These are phyloP conservation scores for Pseudotulostoma volvatum DNA, from an alignment of 495 filamentous ascomycete genomes.

Conservation along the genomic window DNA sequence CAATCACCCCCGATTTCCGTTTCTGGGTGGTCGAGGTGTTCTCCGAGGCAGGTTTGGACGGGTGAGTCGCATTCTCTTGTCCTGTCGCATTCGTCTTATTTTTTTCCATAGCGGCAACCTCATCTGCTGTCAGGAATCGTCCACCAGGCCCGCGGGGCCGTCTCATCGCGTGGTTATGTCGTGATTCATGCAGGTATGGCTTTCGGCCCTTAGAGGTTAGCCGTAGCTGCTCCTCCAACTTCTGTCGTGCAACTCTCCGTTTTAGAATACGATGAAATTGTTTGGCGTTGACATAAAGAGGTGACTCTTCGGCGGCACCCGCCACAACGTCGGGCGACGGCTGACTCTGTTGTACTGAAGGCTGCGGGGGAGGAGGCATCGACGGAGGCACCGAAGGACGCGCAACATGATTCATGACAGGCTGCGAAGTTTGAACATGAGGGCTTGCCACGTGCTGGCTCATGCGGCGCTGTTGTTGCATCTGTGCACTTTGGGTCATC, in stretches of 20 bases:
- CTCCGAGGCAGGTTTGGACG: constrained; percentile 11
- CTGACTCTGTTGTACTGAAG: constrained; percentile 45
- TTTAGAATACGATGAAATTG: constrained; percentile 97
- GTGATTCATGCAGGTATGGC: constrained; percentile 95
- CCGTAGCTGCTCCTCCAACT: constrained; percentile 77
- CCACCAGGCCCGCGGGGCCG: constrained; percentile 91
- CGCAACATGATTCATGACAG: constrained; percentile 33
- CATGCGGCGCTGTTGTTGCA: constrained; percentile 29
- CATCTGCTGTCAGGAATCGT: constrained; percentile 93
- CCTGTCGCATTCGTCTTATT: constrained; percentile 16
- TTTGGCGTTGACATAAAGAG: constrained; percentile 95
- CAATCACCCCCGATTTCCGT: constrained; percentile 33
- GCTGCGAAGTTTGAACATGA: constrained; percentile 26
- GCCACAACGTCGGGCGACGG: constrained; percentile 71
- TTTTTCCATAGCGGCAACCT: constrained; percentile 80
- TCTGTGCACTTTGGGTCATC: constrained; percentile 27
- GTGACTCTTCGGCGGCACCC: constrained; percentile 71
- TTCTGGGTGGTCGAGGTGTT: constrained; percentile 25
- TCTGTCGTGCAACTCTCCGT: constrained; percentile 79
- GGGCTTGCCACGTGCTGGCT: constrained; percentile 38
- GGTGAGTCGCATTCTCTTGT: constrained; percentile 22
- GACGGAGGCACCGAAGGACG: constrained; percentile 31
- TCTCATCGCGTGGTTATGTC: constrained; percentile 98
- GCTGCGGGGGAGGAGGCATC: constrained; percentile 33
- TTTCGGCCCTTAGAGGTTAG: constrained; percentile 91